Evolutionary conservation across 2,329 filamentous ascomycete genomes (phyloP).

Genomic region (Penicillium sp.): DNA sequence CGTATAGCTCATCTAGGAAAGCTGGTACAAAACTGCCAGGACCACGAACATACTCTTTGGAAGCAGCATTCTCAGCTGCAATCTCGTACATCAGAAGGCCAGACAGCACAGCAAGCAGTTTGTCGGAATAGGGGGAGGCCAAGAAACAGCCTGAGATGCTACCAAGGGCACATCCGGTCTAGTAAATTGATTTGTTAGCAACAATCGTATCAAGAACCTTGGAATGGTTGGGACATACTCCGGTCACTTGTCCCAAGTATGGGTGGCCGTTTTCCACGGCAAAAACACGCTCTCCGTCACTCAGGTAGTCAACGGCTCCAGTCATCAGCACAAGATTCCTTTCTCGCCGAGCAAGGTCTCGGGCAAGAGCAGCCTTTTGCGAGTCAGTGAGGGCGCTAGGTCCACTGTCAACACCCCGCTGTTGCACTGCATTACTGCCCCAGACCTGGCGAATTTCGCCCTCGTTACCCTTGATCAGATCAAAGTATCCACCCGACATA

Average conservation of each 20-base stretch:
- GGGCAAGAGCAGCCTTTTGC: slow-evolving; percentile 64
- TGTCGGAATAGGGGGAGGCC: slow-evolving; percentile 63
- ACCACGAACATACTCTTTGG: slow-evolving; percentile 64
- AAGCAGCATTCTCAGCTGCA: slow-evolving; percentile 67
- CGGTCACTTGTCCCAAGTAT: slow-evolving; percentile 47
- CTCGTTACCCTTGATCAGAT: slow-evolving; percentile 93
- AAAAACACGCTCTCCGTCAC: slow-evolving; percentile 69
- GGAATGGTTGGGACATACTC: slow-evolving; percentile 30
- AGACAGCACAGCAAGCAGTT: slow-evolving; percentile 70
- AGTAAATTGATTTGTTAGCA: neutral
- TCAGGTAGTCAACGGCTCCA: slow-evolving; percentile 73
- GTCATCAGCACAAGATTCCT: slow-evolving; percentile 77
- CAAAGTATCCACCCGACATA: slow-evolving; percentile 72
- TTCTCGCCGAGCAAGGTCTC: slow-evolving; percentile 65
- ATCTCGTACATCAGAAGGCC: slow-evolving; percentile 77
- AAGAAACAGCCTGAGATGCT: slow-evolving; percentile 76
- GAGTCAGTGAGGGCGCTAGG: slow-evolving; percentile 53
- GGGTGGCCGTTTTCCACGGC: slow-evolving; percentile 75
- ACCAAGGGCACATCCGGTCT: slow-evolving; percentile 80
- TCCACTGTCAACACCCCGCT: slow-evolving; percentile 82
- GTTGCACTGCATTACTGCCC: slow-evolving; percentile 59
- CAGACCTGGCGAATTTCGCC: slow-evolving; percentile 77
- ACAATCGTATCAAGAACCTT: neutral
- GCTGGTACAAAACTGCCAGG: slow-evolving; percentile 85
- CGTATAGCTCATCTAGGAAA: slow-evolving; percentile 72